Conservation (phyloP, 176 grass and related monocot species). For the bread wheat (Triticum aestivum) region IWGSC_CS_RefSeq_v2.1 NC_057805.1:27113765-27114264, state of each 20-base stretch:
- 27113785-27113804: slow-evolving; percentile 23
- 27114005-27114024: too few relatives aligned
- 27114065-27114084: background rate
- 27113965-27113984: slow-evolving; percentile 58
- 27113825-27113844: slow-evolving; percentile 40
- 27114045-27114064: background rate
- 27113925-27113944: slow-evolving; percentile 39
- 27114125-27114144: background rate
- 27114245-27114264: background rate
- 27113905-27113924: slow-evolving; percentile 3
- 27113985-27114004: background rate
- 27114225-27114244: background rate
- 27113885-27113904: slow-evolving; percentile 32
- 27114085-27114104: background rate
- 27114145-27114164: background rate
- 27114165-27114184: background rate
- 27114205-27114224: background rate
- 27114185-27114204: background rate
- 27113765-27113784: background rate
- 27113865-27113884: slow-evolving; percentile 59
- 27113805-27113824: background rate
- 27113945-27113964: slow-evolving; percentile 27
- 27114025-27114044: background rate
- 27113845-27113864: slow-evolving; percentile 36
- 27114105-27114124: background rate